Evolutionary conservation across 768 basidiomycete genomes (phyloP).

Genomic region (Kwoniella dendrophila): DNA sequence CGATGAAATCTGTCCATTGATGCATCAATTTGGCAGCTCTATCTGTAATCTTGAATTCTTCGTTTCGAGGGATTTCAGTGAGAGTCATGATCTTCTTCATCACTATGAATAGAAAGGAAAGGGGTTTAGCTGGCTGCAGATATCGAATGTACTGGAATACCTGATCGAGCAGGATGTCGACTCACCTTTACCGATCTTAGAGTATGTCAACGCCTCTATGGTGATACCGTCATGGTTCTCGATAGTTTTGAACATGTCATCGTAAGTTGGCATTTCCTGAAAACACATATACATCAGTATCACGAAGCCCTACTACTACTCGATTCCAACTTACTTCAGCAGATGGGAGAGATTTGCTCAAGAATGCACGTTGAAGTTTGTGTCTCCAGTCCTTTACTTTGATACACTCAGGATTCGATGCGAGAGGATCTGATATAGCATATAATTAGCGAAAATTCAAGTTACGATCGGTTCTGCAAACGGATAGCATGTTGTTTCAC

Average conservation of each 20-base stretch:
- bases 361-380: constrained; percentile 82
- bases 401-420: constrained; percentile 65
- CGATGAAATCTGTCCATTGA: constrained; percentile 56
- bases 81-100: constrained; percentile 81
- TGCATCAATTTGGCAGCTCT: constrained; percentile 71
- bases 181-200: constrained; percentile 58
- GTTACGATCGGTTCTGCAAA: background rate
- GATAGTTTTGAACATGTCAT: constrained; percentile 73
- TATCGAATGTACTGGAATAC: too few species aligned
- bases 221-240: constrained; percentile 76
- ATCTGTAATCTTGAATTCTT: constrained; percentile 71
- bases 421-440: constrained; percentile 57
- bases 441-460: background rate
- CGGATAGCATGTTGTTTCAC: too few species aligned
- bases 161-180: background rate
- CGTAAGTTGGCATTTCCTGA: constrained; percentile 76
- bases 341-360: constrained; percentile 66
- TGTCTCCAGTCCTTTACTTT: constrained; percentile 91
- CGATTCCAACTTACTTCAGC: constrained; percentile 62
- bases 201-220: constrained; percentile 77
- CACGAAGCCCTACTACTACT: background rate
- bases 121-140: background rate
- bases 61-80: constrained; percentile 64
- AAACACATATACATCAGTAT: constrained; percentile 15
- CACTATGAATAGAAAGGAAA: constrained; percentile 62